Evolutionary conservation across 2,329 filamentous ascomycete genomes (phyloP), one percentile per base, ranked within the genome.

Genomic region (Thermothelomyces thermophilus): DNA sequence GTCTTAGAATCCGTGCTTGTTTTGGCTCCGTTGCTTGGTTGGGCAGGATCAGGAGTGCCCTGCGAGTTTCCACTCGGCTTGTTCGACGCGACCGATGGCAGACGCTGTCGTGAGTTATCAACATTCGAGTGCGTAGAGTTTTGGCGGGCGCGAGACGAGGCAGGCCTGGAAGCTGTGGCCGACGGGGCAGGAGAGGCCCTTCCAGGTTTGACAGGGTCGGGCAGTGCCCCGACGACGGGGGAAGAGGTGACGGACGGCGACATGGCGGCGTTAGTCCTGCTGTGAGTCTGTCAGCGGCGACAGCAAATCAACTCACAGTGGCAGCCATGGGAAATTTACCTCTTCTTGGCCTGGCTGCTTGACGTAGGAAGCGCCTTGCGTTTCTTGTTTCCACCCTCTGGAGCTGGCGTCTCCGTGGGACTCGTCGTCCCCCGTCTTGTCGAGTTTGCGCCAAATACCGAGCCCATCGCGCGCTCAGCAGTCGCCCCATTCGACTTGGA

Each of bases 341-440:
- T 91, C 71, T 90, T 95, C 70, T 91, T 90, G 26, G 80, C 66
- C 57, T 82, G 80, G n/a, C 80, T 76, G 57, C 87, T 87, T 3
- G 80, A 78, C 2, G 80, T 76, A 51, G 70, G 80, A 52, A 76
- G 72, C 56, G 71, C 86, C 75, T 76, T 90, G 69, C 68, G 81
- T 71, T 78, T 89, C 70, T 90, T 91, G 51, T 84, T 83, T 28
- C 73, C 65, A 2, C 66, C 72, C 46, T 89, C 86, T 2, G 77
- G 77, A 10, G 72, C 77, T 26, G 85, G 83, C 9, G 85, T 89
- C 53, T 80, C 83, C 60, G 81, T 71, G 1, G 86, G 85, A 56
- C 83, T 94, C 24, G 75, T 73, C 6, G 69, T 75, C 65, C 79
- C 81, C 4, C 75, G 68, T 64, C 85, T 83, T 48, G 76, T 66